These are phyloP conservation scores for Debaryomycetaceae sp. DNA, from an alignment of 1,139 yeast species.

Conservation along the genomic window DNA sequence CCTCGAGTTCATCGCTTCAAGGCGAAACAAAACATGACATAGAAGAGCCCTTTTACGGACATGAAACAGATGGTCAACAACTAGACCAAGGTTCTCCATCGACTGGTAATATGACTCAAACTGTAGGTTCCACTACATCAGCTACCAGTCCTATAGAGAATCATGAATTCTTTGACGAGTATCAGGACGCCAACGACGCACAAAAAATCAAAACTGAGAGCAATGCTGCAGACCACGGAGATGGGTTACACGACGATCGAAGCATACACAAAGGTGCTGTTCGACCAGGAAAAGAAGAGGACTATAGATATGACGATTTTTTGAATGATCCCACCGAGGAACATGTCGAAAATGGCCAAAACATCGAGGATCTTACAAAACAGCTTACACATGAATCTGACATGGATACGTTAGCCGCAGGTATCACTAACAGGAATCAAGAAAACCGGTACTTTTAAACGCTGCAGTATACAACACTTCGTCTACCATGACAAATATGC, in stretches of 20 bases:
- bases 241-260: neutral
- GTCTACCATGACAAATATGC: neutral
- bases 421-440: slow-evolving; percentile 20
- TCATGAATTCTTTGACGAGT: slow-evolving; percentile 7
- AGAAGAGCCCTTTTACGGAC: slow-evolving; percentile 3
- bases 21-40: slow-evolving; percentile 3
- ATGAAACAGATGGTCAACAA: slow-evolving; percentile 3
- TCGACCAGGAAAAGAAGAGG: slow-evolving; percentile 13
- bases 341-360: slow-evolving; percentile 10
- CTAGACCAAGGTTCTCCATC: slow-evolving; percentile 4
- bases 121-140: slow-evolving; percentile 6
- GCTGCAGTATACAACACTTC: neutral
- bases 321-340: slow-evolving; percentile 15
- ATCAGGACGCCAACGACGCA: slow-evolving; percentile 7
- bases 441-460: slow-evolving; percentile 10
- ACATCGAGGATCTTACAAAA: slow-evolving; percentile 26
- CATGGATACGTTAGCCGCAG: slow-evolving; percentile 32
- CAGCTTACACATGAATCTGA: slow-evolving; percentile 29
- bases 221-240: neutral
- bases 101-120: slow-evolving; percentile 4
- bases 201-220: slow-evolving; percentile 4
- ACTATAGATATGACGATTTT: slow-evolving; percentile 31
- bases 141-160: slow-evolving; percentile 8
- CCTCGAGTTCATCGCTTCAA: slow-evolving; percentile 7
- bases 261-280: slow-evolving; percentile 2